Evolutionary conservation across 2,329 filamentous ascomycete genomes (phyloP).

Genomic region (Trichoderma simmonsii): DNA sequence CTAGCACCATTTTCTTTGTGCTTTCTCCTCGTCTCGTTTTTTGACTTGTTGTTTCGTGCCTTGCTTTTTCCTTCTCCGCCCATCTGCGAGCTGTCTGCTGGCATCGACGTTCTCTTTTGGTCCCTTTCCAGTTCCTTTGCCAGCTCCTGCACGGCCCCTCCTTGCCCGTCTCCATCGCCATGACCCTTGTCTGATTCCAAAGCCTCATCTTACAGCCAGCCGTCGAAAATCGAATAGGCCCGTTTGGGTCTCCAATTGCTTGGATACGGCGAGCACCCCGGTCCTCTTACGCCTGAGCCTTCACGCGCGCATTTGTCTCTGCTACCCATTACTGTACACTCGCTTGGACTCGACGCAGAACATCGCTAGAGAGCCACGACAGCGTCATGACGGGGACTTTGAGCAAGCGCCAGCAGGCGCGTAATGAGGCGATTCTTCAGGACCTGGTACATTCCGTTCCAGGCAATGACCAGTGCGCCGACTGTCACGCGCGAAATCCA

Average conservation of each 20-base stretch:
- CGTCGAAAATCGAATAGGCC: constrained; percentile 14
- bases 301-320: constrained; percentile 4
- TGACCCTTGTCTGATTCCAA: constrained; percentile 19
- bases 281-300: constrained; percentile 3
- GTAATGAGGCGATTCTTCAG: constrained; percentile 89
- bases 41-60: neutral
- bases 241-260: constrained; percentile 3
- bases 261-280: constrained; percentile 3
- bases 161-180: constrained; percentile 13
- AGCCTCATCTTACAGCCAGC: constrained; percentile 17
- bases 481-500: constrained; percentile 89
- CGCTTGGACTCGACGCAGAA: neutral
- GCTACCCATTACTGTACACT: neutral
- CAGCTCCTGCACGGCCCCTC: constrained; percentile 4
- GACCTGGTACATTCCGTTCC: constrained; percentile 79
- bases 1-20: constrained; percentile 4
- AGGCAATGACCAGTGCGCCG: constrained; percentile 91
- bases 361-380: neutral
- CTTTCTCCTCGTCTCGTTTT: constrained; percentile 1
- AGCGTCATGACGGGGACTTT: constrained; percentile 65
- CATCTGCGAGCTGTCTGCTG: neutral
- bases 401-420: constrained; percentile 96
- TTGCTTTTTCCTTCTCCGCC: neutral
- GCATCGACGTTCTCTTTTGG: neutral
- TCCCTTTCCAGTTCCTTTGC: neutral